Conservation (phyloP, 306 rosid species). For the Vicia faba region DNA sequence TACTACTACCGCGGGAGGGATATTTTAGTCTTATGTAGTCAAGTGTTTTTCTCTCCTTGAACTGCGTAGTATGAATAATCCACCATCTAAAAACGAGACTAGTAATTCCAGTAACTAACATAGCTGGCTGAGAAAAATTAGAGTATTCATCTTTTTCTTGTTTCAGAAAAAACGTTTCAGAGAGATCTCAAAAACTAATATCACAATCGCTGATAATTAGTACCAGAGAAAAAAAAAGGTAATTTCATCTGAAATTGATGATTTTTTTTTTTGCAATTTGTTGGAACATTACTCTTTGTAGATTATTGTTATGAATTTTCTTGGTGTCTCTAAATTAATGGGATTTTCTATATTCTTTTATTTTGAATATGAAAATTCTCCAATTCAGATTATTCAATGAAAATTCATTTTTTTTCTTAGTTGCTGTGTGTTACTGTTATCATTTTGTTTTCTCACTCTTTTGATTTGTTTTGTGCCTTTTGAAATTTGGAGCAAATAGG, state of each 20-base stretch:
- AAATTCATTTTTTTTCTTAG: too few relatives aligned
- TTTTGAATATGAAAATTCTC: too few relatives aligned
- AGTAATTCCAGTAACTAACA: too few relatives aligned
- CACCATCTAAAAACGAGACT: too few relatives aligned
- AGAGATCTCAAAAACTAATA: not conserved
- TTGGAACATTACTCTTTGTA: not conserved
- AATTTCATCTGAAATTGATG: not conserved
- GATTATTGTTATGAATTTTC: not conserved
- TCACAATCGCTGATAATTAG: not conserved
- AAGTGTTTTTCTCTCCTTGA: not conserved
- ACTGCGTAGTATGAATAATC: too few relatives aligned
- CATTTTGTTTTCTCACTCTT: not conserved
- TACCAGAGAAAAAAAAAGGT: too few relatives aligned
- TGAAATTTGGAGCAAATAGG: conserved; percentile 30
- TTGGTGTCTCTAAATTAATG: not conserved
- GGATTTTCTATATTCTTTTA: too few relatives aligned
- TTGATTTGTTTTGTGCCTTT: conserved; percentile 13
- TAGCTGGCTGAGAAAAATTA: too few relatives aligned
- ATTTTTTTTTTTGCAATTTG: not conserved
- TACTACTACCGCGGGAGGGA: not conserved
- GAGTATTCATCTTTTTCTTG: not conserved
- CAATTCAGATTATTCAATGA: too few relatives aligned
- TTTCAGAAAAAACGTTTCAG: too few relatives aligned
- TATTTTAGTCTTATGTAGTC: not conserved
- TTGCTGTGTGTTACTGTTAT: too few relatives aligned